Evolutionary conservation across 176 grass and related monocot genomes (phyloP).

Genomic region (Carex myosuroides): DNA sequence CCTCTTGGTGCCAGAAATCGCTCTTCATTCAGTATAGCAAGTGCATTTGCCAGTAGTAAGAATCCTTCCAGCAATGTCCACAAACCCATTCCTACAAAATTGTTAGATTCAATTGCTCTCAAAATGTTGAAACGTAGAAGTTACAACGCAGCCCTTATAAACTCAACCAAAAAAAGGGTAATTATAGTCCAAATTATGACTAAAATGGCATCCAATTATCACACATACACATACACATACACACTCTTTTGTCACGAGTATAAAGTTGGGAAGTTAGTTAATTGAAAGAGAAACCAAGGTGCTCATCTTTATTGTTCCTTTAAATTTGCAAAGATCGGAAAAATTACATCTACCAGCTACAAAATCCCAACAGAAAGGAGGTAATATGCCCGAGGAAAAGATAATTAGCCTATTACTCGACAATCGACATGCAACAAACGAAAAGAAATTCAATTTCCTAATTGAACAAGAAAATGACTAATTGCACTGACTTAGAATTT

Average conservation of each 20-base stretch:
- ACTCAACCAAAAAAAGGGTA: neutral
- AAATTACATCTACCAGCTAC: neutral
- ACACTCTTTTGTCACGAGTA: neutral
- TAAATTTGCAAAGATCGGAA: neutral
- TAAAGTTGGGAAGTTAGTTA: neutral
- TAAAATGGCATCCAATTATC: neutral
- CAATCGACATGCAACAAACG: neutral
- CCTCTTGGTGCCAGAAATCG: conserved; percentile 63
- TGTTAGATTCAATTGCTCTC: neutral
- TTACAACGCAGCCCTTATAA: neutral
- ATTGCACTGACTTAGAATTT: neutral
- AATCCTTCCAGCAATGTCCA: conserved; percentile 71
- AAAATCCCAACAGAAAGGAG: neutral
- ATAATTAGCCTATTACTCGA: neutral
- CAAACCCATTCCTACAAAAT: conserved; percentile 55
- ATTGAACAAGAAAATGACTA: neutral
- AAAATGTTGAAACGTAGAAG: neutral
- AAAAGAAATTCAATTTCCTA: neutral
- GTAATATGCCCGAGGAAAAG: neutral
- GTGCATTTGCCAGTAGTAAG: conserved; percentile 65
- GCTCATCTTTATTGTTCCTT: neutral
- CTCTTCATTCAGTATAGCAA: conserved; percentile 82
- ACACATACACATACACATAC: neutral
- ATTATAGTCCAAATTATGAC: neutral
- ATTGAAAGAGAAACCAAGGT: neutral